Percentiles rank a stretch among this genome's conserved stretches.
These are phyloP conservation scores for Oryza nivara DNA, from an alignment of 176 grass and related monocot species.

Conservation along the genomic window DNA sequence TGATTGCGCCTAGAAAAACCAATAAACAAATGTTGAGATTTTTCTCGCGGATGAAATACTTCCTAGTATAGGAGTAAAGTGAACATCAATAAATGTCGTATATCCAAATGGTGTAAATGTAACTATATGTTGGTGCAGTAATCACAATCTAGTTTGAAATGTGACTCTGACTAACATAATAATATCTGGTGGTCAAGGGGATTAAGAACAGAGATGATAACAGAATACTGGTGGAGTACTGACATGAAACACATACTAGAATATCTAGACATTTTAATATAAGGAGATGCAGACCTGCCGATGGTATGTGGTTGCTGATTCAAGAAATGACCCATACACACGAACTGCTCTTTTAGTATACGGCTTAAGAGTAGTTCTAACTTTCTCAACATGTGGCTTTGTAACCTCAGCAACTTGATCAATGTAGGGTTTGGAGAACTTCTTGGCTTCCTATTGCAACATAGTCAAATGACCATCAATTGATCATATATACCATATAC, in stretches of 20 bases:
- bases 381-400: slow-evolving; percentile 86
- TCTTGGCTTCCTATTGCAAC: slow-evolving; percentile 71
- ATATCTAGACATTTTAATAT: background rate
- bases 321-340: slow-evolving; percentile 78
- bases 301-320: slow-evolving; percentile 87
- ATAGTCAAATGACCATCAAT: slow-evolving; percentile 37
- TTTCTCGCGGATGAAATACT: background rate
- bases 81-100: background rate
- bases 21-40: slow-evolving; percentile 24
- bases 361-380: slow-evolving; percentile 64
- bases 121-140: background rate
- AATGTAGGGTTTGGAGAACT: slow-evolving; percentile 89
- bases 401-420: slow-evolving; percentile 87
- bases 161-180: slow-evolving; percentile 3
- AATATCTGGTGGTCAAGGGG: background rate
- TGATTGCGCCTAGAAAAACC: slow-evolving; percentile 72
- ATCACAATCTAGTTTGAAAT: slow-evolving; percentile 14
- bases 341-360: slow-evolving; percentile 70
- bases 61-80: background rate
- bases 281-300: slow-evolving; percentile 65
- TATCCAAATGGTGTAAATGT: background rate
- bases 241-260: background rate
- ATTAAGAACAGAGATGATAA: slow-evolving; percentile 1
- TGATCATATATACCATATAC: slow-evolving; percentile 20
- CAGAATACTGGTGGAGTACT: background rate